Percentiles rank a stretch among this genome's conserved stretches.
phyloP scores from a whole-genome alignment of 495 filamentous ascomycete genomes.

The Tetracladium setigerum region DNA sequence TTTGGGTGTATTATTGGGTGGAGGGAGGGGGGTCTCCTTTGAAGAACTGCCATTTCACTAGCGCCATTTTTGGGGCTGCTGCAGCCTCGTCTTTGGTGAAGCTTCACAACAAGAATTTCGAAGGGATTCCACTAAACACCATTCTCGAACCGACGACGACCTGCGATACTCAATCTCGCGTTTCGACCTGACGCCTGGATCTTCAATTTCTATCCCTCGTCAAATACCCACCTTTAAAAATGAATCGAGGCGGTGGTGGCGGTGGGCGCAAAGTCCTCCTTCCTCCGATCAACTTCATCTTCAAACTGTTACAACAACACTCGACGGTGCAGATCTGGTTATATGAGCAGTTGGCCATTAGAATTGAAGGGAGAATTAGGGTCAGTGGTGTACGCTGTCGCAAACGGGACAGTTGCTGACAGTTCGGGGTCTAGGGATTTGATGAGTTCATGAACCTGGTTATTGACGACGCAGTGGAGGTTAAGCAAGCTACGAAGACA shows the following conservation, averaged over 20 bases:
- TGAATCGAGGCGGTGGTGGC: constrained; percentile 75
- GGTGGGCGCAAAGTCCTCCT: constrained; percentile 83
- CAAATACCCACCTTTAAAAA: constrained; percentile 26
- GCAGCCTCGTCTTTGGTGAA: constrained; percentile 3
- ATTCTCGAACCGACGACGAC: neutral
- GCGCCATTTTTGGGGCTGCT: neutral
- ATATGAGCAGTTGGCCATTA: constrained; percentile 86
- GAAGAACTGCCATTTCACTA: constrained; percentile 4
- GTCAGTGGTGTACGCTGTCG: constrained; percentile 37
- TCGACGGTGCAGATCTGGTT: constrained; percentile 90
- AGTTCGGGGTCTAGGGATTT: constrained; percentile 55
- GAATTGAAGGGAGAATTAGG: constrained; percentile 92
- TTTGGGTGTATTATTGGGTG: neutral
- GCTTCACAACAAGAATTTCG: neutral
- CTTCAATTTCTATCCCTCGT: neutral
- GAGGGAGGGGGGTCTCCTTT: neutral
- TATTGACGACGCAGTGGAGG: constrained; percentile 89
- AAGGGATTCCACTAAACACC: neutral
- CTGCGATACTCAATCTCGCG: neutral
- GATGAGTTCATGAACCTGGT: constrained; percentile 99
- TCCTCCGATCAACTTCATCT: constrained; percentile 97
- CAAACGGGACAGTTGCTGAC: constrained; percentile 10
- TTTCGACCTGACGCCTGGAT: neutral
- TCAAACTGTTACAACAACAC: constrained; percentile 87
- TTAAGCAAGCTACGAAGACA: constrained; percentile 75